These are phyloP conservation scores for Entamoeba nuttalli DNA, from an alignment of 208 protist species.

Conservation along the genomic window DNA sequence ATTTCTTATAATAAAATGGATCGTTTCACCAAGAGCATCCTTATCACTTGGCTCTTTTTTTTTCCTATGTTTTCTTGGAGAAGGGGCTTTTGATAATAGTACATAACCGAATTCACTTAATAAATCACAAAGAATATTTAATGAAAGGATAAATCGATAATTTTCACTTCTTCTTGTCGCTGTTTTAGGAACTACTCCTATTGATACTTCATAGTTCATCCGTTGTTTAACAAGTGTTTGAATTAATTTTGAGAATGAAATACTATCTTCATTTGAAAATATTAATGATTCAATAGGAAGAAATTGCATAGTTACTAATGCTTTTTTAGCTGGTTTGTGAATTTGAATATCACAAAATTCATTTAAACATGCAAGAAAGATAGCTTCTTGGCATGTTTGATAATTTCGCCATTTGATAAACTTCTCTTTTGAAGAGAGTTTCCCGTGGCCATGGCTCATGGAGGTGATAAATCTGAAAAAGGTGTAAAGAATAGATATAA, in stretches of 20 bases:
- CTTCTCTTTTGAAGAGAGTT: neutral
- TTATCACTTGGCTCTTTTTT: neutral
- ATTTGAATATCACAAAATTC: neutral
- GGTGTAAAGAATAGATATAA: too few species aligned
- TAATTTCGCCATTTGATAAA: neutral
- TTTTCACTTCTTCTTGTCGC: neutral
- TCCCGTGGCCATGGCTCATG: neutral
- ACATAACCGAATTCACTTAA: neutral
- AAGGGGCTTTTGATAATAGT: neutral
- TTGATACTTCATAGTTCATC: neutral
- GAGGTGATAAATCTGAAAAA: too few species aligned
- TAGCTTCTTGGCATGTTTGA: neutral
- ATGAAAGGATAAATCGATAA: neutral
- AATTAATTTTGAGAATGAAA: neutral
- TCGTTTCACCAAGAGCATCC: neutral
- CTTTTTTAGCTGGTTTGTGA: neutral
- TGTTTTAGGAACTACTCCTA: neutral
- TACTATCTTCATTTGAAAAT: neutral
- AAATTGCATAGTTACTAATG: neutral
- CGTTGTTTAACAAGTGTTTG: neutral
- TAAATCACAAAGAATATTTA: neutral
- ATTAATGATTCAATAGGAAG: neutral
- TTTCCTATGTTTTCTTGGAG: neutral
- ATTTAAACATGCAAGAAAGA: neutral
- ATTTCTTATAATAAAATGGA: neutral